These are phyloP conservation scores for Penicillium roqueforti DNA, from an alignment of 495 filamentous ascomycete genomes.

Conservation along the genomic window DNA sequence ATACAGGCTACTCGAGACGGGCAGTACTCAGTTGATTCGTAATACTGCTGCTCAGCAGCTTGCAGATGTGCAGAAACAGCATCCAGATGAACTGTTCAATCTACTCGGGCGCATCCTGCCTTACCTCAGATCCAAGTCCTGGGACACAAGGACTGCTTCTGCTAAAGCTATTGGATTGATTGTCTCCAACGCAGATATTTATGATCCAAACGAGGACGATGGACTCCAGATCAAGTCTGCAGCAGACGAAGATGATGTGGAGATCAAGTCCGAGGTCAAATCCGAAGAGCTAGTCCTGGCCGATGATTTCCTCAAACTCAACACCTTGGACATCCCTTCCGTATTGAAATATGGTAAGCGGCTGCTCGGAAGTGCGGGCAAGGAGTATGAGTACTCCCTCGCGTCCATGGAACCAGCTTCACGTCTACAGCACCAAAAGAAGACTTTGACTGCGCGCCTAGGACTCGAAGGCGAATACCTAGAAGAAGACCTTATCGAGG, in stretches of 20 bases:
- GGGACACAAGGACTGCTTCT: constrained; percentile 89
- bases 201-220: constrained; percentile 79
- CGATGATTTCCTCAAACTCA: constrained; percentile 63
- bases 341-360: constrained; percentile 78
- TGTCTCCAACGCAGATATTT: constrained; percentile 78
- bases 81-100: constrained; percentile 96
- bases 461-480: constrained; percentile 81
- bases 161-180: constrained; percentile 92
- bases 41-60: constrained; percentile 96
- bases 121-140: constrained; percentile 85
- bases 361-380: constrained; percentile 74
- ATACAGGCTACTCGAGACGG: constrained; percentile 84
- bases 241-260: constrained; percentile 46
- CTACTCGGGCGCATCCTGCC: constrained; percentile 92
- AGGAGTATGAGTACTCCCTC: constrained; percentile 77
- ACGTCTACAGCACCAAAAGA: constrained; percentile 81
- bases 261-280: constrained; percentile 45
- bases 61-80: constrained; percentile 93
- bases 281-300: constrained; percentile 24
- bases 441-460: constrained; percentile 74
- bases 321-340: constrained; percentile 68
- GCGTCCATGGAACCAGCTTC: constrained; percentile 75
- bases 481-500: constrained; percentile 73
- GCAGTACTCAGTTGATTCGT: constrained; percentile 88
- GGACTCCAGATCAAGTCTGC: constrained; percentile 47